Evolutionary conservation across 2,329 filamentous ascomycete genomes (phyloP), one percentile per base, ranked within the genome.

Genomic region (Hypoxylon sp.): DNA sequence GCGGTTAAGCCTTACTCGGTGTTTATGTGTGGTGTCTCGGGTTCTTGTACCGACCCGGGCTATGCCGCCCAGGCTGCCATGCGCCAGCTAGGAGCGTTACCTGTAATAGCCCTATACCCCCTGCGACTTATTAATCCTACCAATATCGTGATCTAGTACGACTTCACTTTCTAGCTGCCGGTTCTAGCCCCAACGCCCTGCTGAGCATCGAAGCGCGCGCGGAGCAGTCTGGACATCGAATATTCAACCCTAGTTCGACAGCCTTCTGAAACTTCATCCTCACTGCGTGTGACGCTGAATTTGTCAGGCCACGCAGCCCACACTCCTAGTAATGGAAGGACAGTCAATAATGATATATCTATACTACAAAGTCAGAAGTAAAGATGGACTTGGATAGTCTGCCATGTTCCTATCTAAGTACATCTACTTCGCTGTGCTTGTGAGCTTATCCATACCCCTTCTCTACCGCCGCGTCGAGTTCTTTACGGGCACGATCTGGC

Each of bases 351-450:
- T 31, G 23, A 1, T 23, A 40, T 17, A 38, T 21, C 15, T 23
- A 31, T 6, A 33, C 6, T 11, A 40, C 29, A 46, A 23, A 23
- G 15, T 23, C 8, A 10, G 26, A 10, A 18, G 33, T 23, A 43
- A 21, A 27, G 18, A 2, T 27, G 24, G 27, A 13, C 27, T n/a
- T 42, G 18, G 10, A 15, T 42, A 31, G n/a, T 13, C 5, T 11
- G 18, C 17, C 21, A 21, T 29, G 31, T 46, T 27, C 18, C 26
- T 42, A 49, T 57, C 61, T 53, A 59, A 40, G 40, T 62, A 55
- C 48, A 52, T 59, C 46, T 66, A 62, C 48, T 56, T 66, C 51
- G 40, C 48, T 46, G n/a, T 64, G 49, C 26, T 65, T 50, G 45
- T 63, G 46, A 62, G 41, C 54, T 56, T 64, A 18, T 58, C 48